Evolutionary conservation across 2,329 filamentous ascomycete species (phyloP), one percentile per base, ranked within the genome.

Genomic region (Monosporascus sp.): DNA sequence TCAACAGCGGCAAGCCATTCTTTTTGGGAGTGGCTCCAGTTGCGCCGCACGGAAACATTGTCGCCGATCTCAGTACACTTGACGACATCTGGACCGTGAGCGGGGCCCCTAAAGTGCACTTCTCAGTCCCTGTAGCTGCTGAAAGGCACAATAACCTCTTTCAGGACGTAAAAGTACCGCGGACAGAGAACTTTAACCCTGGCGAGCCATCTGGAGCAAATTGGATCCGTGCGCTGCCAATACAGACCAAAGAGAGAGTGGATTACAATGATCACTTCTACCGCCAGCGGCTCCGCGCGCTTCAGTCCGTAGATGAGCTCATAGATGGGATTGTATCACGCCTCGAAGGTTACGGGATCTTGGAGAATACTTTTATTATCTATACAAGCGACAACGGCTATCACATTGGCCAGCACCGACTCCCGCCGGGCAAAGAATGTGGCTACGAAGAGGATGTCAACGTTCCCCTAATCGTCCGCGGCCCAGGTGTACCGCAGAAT

Each of bases 111-210:
- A 17, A 15, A 27, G n/a, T 46, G 11, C 43, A 27, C 17, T 48
- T 47, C 46, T 46, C 22, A 35, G 31, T 25, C 0, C 83, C 85
- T 0, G 72, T 85, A 17, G 77, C 84, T 0, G 76, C 82, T 0
- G 71, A 80, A 43, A 73, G 83, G 44, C 84, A 89, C 57, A 71
- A 75, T 27, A 67, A 84, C 61, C 73, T 88, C 0, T 89, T 89
- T 63, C 65, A 74, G 5, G 76, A 80, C 48, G 76, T 74, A 0
- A 76, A 72, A 20, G 77, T 87, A 0, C 85, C 86, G 0, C 72
- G 85, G 9, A 82, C 76, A 1, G 70, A 74, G 0, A 80, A 82
- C 62, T 89, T 88, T 68, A 89, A 89, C 60, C 84, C 85, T 0
- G 75, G 80, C 5, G 70, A 73, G n/a, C 48, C 55, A 17, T 52